These are phyloP conservation scores for Ogataea corticis DNA, from an alignment of 805 yeast species.

Conservation along the genomic window DNA sequence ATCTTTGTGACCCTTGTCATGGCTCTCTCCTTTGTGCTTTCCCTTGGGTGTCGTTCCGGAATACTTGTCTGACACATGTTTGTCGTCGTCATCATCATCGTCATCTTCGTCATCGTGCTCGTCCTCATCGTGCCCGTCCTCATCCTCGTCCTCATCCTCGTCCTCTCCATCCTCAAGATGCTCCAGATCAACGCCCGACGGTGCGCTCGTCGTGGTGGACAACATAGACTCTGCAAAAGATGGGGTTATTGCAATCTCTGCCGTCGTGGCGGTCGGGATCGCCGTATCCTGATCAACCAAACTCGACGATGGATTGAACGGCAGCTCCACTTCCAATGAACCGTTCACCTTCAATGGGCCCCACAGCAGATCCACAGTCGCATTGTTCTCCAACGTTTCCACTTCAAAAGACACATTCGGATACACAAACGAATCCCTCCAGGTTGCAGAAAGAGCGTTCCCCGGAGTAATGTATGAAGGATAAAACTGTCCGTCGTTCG, in stretches of 20 bases:
- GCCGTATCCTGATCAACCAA: slow-evolving; percentile 8
- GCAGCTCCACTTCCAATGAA: slow-evolving; percentile 7
- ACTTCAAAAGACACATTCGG: slow-evolving; percentile 50
- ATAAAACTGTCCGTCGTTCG: slow-evolving; percentile 56
- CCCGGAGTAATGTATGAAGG: slow-evolving; percentile 27
- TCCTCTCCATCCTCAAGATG: slow-evolving; percentile 10
- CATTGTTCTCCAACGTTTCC: slow-evolving; percentile 42
- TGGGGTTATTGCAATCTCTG: slow-evolving; percentile 3
- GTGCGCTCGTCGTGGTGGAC: background rate
- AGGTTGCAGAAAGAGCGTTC: slow-evolving; percentile 39
- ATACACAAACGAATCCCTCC: slow-evolving; percentile 49
- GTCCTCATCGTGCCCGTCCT: slow-evolving; percentile 19
- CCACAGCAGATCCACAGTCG: slow-evolving; percentile 52
- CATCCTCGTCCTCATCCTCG: slow-evolving; percentile 22
- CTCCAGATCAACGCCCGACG: no score
- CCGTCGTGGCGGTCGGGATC: slow-evolving; percentile 6
- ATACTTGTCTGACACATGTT: no score
- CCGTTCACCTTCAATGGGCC: slow-evolving; percentile 13
- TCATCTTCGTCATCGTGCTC: slow-evolving; percentile 19
- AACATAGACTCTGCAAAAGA: no score
- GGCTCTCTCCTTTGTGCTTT: slow-evolving; percentile 20
- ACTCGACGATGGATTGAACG: slow-evolving; percentile 9
- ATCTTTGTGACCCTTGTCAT: slow-evolving; percentile 15
- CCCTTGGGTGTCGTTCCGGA: slow-evolving; percentile 20
- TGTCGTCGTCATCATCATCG: slow-evolving; percentile 15